Base-by-base conservation (phyloP, 139 green algal species). In the Bryopsis sp. region DNA sequence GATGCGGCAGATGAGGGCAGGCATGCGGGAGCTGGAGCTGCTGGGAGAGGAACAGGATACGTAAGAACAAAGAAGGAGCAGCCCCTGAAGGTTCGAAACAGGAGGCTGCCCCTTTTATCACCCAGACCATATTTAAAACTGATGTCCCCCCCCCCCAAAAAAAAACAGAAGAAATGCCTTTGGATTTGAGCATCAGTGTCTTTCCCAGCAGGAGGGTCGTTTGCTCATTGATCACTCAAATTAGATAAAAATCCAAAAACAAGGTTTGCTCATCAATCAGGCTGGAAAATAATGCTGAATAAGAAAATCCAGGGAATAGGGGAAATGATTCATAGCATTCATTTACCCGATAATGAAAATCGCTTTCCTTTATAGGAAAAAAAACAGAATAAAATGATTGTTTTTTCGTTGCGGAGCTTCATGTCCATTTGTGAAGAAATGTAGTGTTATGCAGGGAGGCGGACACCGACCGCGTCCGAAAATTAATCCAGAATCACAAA, bases 1-100 rank as follows among this genome's bases (percentile, higher is more conserved):
- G 2, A 46, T 83, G 1, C 65, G 72, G 24, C 22, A 48, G 1
- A 63, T 90, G 47, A 71, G 84, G 1, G 70, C 59, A 1, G 31
- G 78, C 2, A 79, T 84, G 1, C 60, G 78, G 1, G 81, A 93
- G 47, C 61, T 95, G 3, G 77, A 90, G 48, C 64, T 85, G 15
- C 61, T 89, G 3, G 78, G 81, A 5, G 85, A 95, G 46, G 88
- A 95, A 67, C 79, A 89, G 63, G 88, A 94, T 61, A 86, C 80
- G 87, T 91, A 72, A 71, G 79, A 39, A 32, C 2, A 4, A 48
- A 31, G 6, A 2, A 3, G 32, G 8, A 48, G 59, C 36, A 38
- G 59, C 22, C 8, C 36, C 7, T 19, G 59, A 31, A 70, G 48
- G 33, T 48, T 58, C 26, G 35, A 48, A 33, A 26, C 29, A 47